Base-by-base conservation (phyloP, 139 green algal species). In the Closterium sp. region DNA sequence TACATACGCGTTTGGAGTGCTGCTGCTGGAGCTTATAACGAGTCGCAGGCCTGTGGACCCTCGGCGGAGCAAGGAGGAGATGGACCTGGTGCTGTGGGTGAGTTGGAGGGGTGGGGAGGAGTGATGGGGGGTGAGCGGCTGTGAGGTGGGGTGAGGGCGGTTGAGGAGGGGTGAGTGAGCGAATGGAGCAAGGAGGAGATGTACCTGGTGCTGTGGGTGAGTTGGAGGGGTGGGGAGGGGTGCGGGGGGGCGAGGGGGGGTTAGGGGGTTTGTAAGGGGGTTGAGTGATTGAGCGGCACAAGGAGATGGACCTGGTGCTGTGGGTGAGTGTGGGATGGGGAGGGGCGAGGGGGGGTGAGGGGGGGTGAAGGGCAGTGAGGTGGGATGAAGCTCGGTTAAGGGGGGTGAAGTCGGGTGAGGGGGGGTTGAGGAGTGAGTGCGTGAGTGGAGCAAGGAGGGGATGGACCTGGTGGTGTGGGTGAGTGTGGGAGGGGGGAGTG, bases 21-120 rank as follows among this genome's bases (percentile, higher is more conserved):
- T 95, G 28, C 89, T 95, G 87, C 89, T 91, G 93, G 94, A 95
- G 89, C 29, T 95, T 73, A 92, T 97, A 70, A 96, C 93, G 31
- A 94, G 94, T 34, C 87, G 87, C 24, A 38, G 92, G 22, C 86
- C 92, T 2, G 92, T 95, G 21, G 94, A 95, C 31, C 88, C 85
- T 2, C 30, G 29, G 11, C 86, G 92, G 30, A 87, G 79, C 38
- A 31, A 29, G 17, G 70, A 85, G 50, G 70, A 94, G 85, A 91
- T 93, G 24, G 79, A 93, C 70, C 88, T 96, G 31, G 89, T 95
- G 17, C 73, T 92, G 28, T 95, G 89, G 89, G 90, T 93, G 73
- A 93, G 90, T 90, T n/a, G 27, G 85, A 87, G 28, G 13, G 62
- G 17, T 79, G 62, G 62, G 62, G 62, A 24, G 62, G 62, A 13